Evolutionary conservation across 495 filamentous ascomycete genomes (phyloP).

Genomic region (Neurospora hispaniola): DNA sequence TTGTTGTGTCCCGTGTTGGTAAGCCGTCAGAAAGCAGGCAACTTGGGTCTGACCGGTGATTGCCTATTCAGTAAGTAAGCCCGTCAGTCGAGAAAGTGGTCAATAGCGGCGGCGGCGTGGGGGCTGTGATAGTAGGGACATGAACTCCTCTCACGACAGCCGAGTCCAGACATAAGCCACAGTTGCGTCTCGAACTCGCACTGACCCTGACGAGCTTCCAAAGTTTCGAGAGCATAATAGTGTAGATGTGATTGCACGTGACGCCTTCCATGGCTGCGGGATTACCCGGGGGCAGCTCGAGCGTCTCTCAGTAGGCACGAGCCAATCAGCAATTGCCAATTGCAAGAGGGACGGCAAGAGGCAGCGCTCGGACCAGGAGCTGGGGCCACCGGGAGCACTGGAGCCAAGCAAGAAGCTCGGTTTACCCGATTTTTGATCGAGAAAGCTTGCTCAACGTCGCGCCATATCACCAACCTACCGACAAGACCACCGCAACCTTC

Average conservation of each 20-base stretch:
- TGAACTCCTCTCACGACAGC: not conserved
- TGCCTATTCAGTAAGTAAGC: not conserved
- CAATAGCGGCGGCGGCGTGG: not conserved
- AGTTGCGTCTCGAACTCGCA: not conserved
- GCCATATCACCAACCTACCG: slow-evolving; percentile 9
- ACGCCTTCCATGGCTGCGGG: not conserved
- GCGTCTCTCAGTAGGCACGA: slow-evolving; percentile 7
- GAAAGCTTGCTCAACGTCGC: slow-evolving; percentile 24
- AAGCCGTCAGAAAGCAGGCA: not conserved
- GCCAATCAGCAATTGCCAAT: slow-evolving; percentile 1
- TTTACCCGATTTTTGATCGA: slow-evolving; percentile 24
- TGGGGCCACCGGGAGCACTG: not conserved
- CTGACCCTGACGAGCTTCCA: not conserved
- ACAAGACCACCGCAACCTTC: not conserved
- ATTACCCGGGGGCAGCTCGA: not conserved
- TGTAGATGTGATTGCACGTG: not conserved
- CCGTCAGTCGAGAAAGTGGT: not conserved
- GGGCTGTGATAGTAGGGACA: not conserved
- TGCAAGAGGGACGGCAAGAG: not conserved
- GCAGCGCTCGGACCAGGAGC: not conserved
- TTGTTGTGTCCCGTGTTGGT: not conserved
- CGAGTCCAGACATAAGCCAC: not conserved
- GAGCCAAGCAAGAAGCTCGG: slow-evolving; percentile 1
- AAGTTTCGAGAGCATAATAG: not conserved
- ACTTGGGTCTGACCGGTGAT: not conserved